Percentiles rank a stretch among this genome's conserved stretches.
Evolutionary conservation across 1,139 yeast species (phyloP).

Genomic region (Zhuliangozyma parablackwelliae): DNA sequence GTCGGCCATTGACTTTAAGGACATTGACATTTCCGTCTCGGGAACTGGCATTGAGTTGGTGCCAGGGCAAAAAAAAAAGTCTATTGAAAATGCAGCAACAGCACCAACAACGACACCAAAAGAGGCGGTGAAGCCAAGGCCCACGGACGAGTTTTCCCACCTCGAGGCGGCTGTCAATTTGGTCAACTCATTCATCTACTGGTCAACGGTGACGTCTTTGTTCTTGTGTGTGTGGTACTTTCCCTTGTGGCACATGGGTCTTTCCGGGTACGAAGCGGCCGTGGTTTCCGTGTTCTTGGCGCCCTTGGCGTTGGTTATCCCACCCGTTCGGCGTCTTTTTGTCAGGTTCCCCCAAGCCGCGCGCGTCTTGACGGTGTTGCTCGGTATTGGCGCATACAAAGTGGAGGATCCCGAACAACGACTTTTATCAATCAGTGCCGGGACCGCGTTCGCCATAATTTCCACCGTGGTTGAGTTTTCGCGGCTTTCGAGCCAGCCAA

Average conservation of each 20-base stretch:
- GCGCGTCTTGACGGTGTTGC: slow-evolving; percentile 52
- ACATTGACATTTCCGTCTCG: slow-evolving; percentile 41
- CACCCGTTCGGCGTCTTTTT: slow-evolving; percentile 44
- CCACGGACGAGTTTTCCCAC: slow-evolving; percentile 26
- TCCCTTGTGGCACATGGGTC: slow-evolving; percentile 97
- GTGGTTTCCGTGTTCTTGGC: slow-evolving; percentile 51
- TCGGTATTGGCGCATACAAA: slow-evolving; percentile 75
- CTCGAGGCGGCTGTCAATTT: slow-evolving; percentile 43
- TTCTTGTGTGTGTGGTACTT: slow-evolving; percentile 92
- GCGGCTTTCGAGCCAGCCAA: slow-evolving; percentile 32
- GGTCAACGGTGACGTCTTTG: slow-evolving; percentile 79
- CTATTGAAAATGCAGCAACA: slow-evolving; percentile 17
- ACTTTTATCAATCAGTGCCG: slow-evolving; percentile 61
- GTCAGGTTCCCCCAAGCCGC: slow-evolving; percentile 41
- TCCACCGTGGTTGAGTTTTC: slow-evolving; percentile 57
- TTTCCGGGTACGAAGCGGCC: slow-evolving; percentile 86
- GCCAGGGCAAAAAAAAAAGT: slow-evolving; percentile 14
- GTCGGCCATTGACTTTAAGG: slow-evolving; percentile 64
- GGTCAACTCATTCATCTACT: slow-evolving; percentile 65
- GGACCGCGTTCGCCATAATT: slow-evolving; percentile 59
- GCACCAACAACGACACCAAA: slow-evolving; percentile 2
- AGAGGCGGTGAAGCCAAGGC: slow-evolving; percentile 1
- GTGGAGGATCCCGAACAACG: slow-evolving; percentile 65
- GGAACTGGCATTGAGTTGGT: slow-evolving; percentile 17
- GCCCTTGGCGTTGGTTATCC: slow-evolving; percentile 53